These are phyloP conservation scores for Lactarius tabidus DNA, from an alignment of 768 basidiomycete genomes.

Conservation along the genomic window DNA sequence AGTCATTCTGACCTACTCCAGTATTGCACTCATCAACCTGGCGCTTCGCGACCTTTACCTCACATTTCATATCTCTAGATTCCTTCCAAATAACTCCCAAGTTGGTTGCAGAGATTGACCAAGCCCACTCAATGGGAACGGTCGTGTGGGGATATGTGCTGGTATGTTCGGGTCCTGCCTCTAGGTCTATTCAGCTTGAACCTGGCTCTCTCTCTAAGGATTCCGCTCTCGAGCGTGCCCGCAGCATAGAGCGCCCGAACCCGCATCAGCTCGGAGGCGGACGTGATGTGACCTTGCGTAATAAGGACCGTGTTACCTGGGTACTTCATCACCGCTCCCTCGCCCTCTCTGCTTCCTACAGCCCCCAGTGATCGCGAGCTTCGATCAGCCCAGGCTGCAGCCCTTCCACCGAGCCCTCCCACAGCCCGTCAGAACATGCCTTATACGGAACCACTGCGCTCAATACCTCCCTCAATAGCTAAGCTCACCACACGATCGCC, in stretches of 20 bases:
- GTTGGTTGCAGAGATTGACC: slow-evolving; percentile 22
- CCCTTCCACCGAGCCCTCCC: slow-evolving; percentile 20
- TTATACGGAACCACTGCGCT: slow-evolving; percentile 19
- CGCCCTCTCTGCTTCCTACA: slow-evolving; percentile 19
- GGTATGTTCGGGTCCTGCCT: slow-evolving; percentile 20
- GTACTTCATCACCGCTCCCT: slow-evolving; percentile 16
- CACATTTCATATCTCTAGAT: slow-evolving; percentile 19
- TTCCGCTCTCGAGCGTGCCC: slow-evolving; percentile 21
- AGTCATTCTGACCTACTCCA: slow-evolving; percentile 17
- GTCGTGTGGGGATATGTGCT: slow-evolving; percentile 22
- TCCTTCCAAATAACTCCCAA: slow-evolving; percentile 19
- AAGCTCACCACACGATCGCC: slow-evolving; percentile 20
- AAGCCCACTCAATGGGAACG: slow-evolving; percentile 10
- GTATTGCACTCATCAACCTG: slow-evolving; percentile 10
- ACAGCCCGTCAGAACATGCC: slow-evolving; percentile 12
- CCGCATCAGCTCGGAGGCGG: slow-evolving; percentile 18
- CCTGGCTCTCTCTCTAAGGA: slow-evolving; percentile 21
- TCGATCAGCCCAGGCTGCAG: slow-evolving; percentile 17
- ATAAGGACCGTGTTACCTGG: slow-evolving; percentile 17
- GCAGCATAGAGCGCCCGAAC: slow-evolving; percentile 16
- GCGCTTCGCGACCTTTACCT: slow-evolving; percentile 20
- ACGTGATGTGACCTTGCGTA: slow-evolving; percentile 17
- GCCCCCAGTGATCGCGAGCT: slow-evolving; percentile 22
- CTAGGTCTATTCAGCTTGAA: slow-evolving; percentile 20
- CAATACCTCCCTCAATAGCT: slow-evolving; percentile 18